A percentile compares a stretch with the other conserved stretches of the same genome.
These are phyloP conservation scores for Ogataea nitratoaversa DNA, from an alignment of 805 yeast genomes.

Conservation along the genomic window DNA sequence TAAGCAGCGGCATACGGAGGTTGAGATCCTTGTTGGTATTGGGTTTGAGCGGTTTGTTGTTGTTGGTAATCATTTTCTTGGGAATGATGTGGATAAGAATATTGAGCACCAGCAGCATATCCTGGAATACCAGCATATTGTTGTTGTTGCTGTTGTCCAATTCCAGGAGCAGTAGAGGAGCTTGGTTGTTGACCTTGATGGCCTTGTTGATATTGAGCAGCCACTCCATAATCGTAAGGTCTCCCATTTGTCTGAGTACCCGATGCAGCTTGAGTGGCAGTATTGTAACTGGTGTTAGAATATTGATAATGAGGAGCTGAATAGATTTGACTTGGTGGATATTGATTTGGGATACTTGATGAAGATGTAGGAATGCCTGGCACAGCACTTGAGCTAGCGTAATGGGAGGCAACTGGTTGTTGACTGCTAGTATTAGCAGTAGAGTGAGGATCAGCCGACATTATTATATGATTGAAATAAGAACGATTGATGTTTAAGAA, in stretches of 20 bases:
- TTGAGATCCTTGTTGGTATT: conserved; percentile 15
- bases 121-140: conserved; percentile 11
- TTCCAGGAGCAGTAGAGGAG: conserved; percentile 7
- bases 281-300: conserved; percentile 14
- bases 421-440: conserved; percentile 9
- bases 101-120: conserved; percentile 13
- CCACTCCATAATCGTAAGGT: conserved; percentile 17
- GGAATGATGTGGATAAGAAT: conserved; percentile 18
- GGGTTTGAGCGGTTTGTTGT: conserved; percentile 13
- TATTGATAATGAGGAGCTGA: conserved; percentile 21
- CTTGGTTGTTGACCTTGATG: conserved; percentile 6
- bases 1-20: conserved; percentile 16
- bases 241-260: conserved; percentile 4
- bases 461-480: neutral
- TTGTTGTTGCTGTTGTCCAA: conserved; percentile 10
- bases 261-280: conserved; percentile 4
- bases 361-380: conserved; percentile 13
- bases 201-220: conserved; percentile 12
- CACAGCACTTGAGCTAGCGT: conserved; percentile 8
- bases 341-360: conserved; percentile 13
- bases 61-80: conserved; percentile 18
- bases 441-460: conserved; percentile 16
- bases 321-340: conserved; percentile 13
- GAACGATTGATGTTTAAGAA: neutral
- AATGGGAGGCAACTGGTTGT: conserved; percentile 10